These are phyloP conservation scores for Malassezia nana DNA, from an alignment of 1,284 basidiomycete species.

Conservation along the genomic window DNA sequence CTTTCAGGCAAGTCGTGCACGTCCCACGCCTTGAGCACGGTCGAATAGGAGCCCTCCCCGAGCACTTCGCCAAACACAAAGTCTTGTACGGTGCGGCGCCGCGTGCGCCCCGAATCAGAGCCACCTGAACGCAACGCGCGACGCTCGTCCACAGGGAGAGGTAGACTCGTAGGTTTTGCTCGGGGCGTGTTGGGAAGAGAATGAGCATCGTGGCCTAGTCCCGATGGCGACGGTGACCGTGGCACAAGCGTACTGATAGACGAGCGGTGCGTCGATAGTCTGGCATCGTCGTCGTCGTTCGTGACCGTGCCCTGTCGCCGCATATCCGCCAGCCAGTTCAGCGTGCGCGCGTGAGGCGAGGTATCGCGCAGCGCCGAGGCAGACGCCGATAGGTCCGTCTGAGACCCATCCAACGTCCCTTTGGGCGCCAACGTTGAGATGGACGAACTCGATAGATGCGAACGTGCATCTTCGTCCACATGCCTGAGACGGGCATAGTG, in stretches of 20 bases:
- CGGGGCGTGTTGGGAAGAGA: slow-evolving; percentile 1
- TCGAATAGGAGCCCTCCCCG: slow-evolving; percentile 47
- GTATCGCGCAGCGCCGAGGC: neutral
- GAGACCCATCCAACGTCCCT: neutral
- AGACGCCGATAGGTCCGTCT: neutral
- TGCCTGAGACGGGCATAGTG: neutral
- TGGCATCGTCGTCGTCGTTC: neutral
- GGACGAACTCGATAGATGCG: neutral
- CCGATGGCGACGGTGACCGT: slow-evolving; percentile 7
- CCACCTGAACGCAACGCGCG: neutral
- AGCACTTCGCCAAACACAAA: slow-evolving; percentile 46
- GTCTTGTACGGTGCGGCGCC: slow-evolving; percentile 29
- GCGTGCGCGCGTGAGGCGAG: neutral
- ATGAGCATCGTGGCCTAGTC: neutral
- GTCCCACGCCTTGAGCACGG: slow-evolving; percentile 46
- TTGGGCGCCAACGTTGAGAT: neutral
- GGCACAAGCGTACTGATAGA: slow-evolving; percentile 7
- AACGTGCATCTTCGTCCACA: slow-evolving; percentile 8
- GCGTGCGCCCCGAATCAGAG: neutral
- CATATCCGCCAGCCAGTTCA: slow-evolving; percentile 3
- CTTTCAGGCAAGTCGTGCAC: slow-evolving; percentile 18
- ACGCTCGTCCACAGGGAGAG: neutral
- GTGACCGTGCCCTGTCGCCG: neutral
- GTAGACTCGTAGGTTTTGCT: neutral
- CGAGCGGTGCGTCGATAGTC: neutral